Evolutionary conservation across 2,329 filamentous ascomycete genomes (phyloP).

Genomic region (Aspergillus alliaceus): DNA sequence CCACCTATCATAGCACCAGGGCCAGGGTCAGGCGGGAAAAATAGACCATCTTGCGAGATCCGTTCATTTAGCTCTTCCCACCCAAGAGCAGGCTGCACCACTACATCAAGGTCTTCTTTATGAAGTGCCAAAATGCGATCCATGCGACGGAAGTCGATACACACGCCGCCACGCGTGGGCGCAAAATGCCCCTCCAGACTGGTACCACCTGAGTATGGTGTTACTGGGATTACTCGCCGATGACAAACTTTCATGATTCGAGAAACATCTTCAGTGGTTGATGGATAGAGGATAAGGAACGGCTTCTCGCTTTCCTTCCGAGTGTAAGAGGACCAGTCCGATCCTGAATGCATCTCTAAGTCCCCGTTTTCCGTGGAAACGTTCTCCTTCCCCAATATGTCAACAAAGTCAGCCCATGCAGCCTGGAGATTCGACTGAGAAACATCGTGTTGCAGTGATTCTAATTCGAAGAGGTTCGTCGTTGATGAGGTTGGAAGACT

Average conservation of each 20-base stretch:
- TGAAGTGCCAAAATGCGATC: constrained; percentile 75
- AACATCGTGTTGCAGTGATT: constrained; percentile 55
- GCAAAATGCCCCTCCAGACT: constrained; percentile 88
- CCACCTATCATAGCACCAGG: constrained; percentile 91
- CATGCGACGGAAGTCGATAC: constrained; percentile 85
- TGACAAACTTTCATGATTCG: constrained; percentile 87
- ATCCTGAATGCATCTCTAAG: constrained; percentile 58
- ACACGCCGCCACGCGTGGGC: constrained; percentile 77
- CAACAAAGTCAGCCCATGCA: constrained; percentile 63
- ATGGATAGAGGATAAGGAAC: constrained; percentile 71
- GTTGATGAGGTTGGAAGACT: constrained; percentile 56
- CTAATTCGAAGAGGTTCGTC: constrained; percentile 49
- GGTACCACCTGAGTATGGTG: constrained; percentile 83
- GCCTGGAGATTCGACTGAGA: constrained; percentile 60
- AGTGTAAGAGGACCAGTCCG: constrained; percentile 61
- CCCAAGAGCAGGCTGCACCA: constrained; percentile 77
- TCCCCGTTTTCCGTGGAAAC: constrained; percentile 59
- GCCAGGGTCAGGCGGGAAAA: constrained; percentile 90
- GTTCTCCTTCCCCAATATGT: constrained; percentile 62
- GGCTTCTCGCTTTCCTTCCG: constrained; percentile 44
- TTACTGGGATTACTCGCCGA: constrained; percentile 75
- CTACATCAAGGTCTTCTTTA: constrained; percentile 72
- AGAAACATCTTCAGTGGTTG: constrained; percentile 79
- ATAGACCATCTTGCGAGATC: constrained; percentile 70
- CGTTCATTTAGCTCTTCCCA: constrained; percentile 85